Percentiles rank a stretch among this genome's conserved stretches.
These are phyloP conservation scores for Phytopythium vexans DNA, from an alignment of 352 stramenopile species.

Conservation along the genomic window DNA sequence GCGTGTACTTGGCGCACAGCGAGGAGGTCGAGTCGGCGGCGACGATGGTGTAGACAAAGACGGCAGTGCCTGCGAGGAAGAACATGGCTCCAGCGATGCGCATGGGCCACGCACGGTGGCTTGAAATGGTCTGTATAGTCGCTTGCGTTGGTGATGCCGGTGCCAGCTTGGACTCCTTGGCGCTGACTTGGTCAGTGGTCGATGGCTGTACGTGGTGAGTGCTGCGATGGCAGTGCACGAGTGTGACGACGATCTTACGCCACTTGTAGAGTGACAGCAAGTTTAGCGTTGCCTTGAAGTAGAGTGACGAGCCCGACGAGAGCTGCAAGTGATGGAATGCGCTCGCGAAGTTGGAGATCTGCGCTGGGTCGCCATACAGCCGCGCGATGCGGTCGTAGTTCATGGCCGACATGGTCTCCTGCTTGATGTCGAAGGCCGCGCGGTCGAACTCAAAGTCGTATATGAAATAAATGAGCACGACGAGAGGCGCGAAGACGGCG, in stretches of 20 bases:
- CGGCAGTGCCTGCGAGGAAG: conserved; percentile 12
- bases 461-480: conserved; percentile 34
- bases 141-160: neutral
- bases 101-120: conserved; percentile 10
- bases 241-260: conserved; percentile 29
- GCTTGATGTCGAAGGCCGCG: conserved; percentile 13
- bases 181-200: neutral
- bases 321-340: conserved; percentile 31
- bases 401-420: conserved; percentile 12
- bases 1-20: conserved; percentile 24
- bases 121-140: too few relatives aligned
- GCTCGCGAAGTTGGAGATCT: conserved; percentile 34
- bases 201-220: neutral
- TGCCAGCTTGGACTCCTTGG: conserved; percentile 1
- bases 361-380: conserved; percentile 28
- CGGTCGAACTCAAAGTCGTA: conserved; percentile 38
- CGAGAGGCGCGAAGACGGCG: conserved; percentile 36
- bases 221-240: conserved; percentile 28
- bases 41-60: conserved; percentile 28
- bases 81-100: conserved; percentile 31
- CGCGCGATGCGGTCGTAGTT: conserved; percentile 32
- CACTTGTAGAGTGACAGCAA: conserved; percentile 48
- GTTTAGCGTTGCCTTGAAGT: conserved; percentile 35
- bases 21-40: conserved; percentile 22
- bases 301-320: conserved; percentile 11